These are phyloP conservation scores for Hemileccinum impolitum DNA, from an alignment of 768 basidiomycete species.

Conservation along the genomic window DNA sequence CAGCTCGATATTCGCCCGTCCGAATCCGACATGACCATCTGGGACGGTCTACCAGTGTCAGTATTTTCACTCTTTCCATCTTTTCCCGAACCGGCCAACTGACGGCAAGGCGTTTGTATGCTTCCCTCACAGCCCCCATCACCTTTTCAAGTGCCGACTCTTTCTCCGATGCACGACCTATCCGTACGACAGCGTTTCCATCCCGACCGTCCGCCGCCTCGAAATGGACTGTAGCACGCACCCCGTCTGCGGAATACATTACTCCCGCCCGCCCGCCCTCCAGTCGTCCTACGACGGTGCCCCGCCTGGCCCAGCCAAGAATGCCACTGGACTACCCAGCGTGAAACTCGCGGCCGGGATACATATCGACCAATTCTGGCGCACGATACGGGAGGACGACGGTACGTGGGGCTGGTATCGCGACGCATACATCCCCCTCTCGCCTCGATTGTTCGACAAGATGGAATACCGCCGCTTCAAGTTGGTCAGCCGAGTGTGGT, in stretches of 20 bases:
- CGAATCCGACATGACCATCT: conserved; percentile 22
- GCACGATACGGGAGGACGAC: conserved; percentile 8
- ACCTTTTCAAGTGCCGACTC: conserved; percentile 24
- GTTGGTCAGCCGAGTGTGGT: conserved; percentile 36
- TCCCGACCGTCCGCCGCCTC: conserved; percentile 12
- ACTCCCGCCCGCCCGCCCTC: conserved; percentile 5
- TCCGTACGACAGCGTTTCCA: conserved; percentile 5
- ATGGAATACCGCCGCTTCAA: conserved; percentile 44
- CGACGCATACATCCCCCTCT: conserved; percentile 47
- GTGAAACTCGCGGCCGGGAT: conserved; percentile 13
- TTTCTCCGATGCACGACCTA: conserved; percentile 17
- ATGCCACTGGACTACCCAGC: neutral
- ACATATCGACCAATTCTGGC: conserved; percentile 24
- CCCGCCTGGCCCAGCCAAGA: neutral
- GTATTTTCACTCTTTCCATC: conserved; percentile 1
- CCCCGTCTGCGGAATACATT: conserved; percentile 1
- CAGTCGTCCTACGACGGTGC: conserved; percentile 18
- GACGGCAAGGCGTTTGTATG: neutral
- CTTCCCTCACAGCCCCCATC: conserved; percentile 9
- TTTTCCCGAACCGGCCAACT: neutral
- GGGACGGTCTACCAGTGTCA: conserved; percentile 22
- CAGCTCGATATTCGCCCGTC: conserved; percentile 10
- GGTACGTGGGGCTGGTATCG: conserved; percentile 32
- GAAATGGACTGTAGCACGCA: conserved; percentile 22
- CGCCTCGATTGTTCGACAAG: conserved; percentile 44